Percentiles rank a stretch among this genome's conserved stretches.
Conservation (phyloP, 192 early-diverging fungal genomes). For the Umbelopsis sp. region DNA sequence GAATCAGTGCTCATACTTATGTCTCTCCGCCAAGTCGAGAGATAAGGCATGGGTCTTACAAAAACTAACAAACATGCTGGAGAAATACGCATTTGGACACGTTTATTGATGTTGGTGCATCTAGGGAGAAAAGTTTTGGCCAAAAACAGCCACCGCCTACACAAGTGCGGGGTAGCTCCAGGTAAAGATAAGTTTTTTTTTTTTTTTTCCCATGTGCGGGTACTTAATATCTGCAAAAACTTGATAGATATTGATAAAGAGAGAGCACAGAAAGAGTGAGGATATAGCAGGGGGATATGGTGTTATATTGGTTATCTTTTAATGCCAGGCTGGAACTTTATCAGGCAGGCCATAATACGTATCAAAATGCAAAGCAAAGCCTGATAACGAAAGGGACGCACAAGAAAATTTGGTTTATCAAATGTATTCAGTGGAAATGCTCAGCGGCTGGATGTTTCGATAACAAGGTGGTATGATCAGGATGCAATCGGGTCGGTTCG, state of each 20-base stretch:
- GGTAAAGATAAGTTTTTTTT: constrained; percentile 1
- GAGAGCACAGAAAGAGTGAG: too few species aligned
- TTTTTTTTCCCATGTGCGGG: neutral
- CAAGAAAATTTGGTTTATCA: too few species aligned
- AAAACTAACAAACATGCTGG: neutral
- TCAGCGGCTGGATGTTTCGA: neutral
- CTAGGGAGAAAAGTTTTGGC: neutral
- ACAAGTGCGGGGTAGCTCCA: constrained; percentile 4
- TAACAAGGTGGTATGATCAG: constrained; percentile 12
- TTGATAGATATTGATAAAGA: too few species aligned
- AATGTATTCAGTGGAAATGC: neutral
- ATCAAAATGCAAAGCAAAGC: too few species aligned
- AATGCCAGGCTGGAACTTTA: too few species aligned
- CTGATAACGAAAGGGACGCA: neutral
- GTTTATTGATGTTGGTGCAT: neutral
- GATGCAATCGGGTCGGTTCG: constrained; percentile 15
- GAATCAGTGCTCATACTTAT: too few species aligned
- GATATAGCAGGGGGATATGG: too few species aligned
- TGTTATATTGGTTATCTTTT: too few species aligned
- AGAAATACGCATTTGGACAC: neutral
- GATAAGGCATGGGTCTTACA: neutral
- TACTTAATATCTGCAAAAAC: too few species aligned
- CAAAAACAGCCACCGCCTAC: neutral
- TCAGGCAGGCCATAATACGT: too few species aligned
- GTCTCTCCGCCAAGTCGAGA: neutral